A percentile compares a stretch with the other conserved stretches of the same genome.
These are phyloP conservation scores for Venturia pyrina DNA, from an alignment of 2,329 filamentous ascomycete genomes.

Conservation along the genomic window DNA sequence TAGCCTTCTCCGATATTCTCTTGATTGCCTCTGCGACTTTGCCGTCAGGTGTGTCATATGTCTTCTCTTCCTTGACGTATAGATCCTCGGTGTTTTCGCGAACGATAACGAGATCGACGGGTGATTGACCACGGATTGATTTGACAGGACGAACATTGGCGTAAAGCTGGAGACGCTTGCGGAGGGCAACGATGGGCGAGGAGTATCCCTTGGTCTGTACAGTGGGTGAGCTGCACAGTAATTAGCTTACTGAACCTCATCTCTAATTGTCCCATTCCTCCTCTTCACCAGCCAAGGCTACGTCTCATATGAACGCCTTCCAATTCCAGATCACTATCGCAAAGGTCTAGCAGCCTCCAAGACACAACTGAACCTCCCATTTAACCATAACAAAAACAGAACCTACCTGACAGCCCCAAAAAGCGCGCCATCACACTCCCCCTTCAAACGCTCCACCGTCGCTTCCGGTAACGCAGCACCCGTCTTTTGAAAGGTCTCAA, in stretches of 20 bases:
- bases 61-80: slow-evolving; percentile 94
- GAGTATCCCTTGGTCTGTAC: slow-evolving; percentile 91
- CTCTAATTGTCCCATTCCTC: background rate
- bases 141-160: slow-evolving; percentile 97
- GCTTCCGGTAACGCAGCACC: slow-evolving; percentile 80
- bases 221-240: slow-evolving; percentile 58
- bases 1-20: slow-evolving; percentile 82
- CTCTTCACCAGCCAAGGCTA: background rate
- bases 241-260: background rate
- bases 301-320: background rate
- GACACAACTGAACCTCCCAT: too few species aligned
- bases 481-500: slow-evolving; percentile 83
- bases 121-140: slow-evolving; percentile 55
- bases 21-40: slow-evolving; percentile 97
- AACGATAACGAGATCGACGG: slow-evolving; percentile 95
- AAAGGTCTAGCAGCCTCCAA: background rate
- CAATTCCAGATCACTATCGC: background rate
- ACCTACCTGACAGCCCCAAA: slow-evolving; percentile 78
- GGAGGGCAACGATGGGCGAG: slow-evolving; percentile 89
- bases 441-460: slow-evolving; percentile 80
- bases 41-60: slow-evolving; percentile 59
- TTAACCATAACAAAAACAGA: background rate
- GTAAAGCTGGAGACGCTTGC: slow-evolving; percentile 90
- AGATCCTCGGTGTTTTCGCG: slow-evolving; percentile 98
- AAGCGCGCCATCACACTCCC: slow-evolving; percentile 88